These are phyloP conservation scores for Clonostachys rosea DNA, from an alignment of 2,329 filamentous ascomycete genomes.

Conservation along the genomic window DNA sequence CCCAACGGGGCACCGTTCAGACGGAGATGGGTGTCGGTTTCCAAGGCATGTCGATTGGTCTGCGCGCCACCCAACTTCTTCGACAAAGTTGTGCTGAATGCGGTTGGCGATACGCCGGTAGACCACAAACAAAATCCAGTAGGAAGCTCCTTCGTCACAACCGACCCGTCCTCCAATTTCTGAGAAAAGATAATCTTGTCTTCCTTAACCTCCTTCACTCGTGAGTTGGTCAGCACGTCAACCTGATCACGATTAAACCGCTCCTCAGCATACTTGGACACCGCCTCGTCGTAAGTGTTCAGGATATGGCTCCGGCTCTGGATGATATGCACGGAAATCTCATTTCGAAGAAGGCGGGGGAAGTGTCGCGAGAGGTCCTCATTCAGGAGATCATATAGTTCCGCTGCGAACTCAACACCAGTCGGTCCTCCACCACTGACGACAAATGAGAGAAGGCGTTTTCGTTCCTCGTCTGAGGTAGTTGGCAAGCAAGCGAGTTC, in stretches of 20 bases:
- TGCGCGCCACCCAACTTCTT: constrained; percentile 72
- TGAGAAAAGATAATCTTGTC: constrained; percentile 91
- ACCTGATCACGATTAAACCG: constrained; percentile 89
- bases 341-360: constrained; percentile 86
- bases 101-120: constrained; percentile 84
- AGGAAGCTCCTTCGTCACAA: constrained; percentile 86
- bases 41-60: constrained; percentile 85
- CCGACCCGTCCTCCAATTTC: constrained; percentile 65
- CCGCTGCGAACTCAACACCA: constrained; percentile 95
- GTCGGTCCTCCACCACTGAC: constrained; percentile 92
- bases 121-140: constrained; percentile 98
- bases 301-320: constrained; percentile 92
- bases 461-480: constrained; percentile 81
- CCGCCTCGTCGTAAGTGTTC: constrained; percentile 94
- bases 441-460: constrained; percentile 88
- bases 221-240: constrained; percentile 85
- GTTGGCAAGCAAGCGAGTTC: constrained; percentile 92
- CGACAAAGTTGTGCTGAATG: constrained; percentile 73
- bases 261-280: constrained; percentile 88
- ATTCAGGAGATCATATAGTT: constrained; percentile 93
- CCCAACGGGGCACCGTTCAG: constrained; percentile 84
- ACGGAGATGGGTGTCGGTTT: constrained; percentile 91
- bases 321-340: constrained; percentile 96
- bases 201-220: constrained; percentile 80
- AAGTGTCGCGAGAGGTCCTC: constrained; percentile 84